These are phyloP conservation scores for Globisporangium heterothallicum DNA, from an alignment of 352 stramenopile genomes.

Conservation along the genomic window DNA sequence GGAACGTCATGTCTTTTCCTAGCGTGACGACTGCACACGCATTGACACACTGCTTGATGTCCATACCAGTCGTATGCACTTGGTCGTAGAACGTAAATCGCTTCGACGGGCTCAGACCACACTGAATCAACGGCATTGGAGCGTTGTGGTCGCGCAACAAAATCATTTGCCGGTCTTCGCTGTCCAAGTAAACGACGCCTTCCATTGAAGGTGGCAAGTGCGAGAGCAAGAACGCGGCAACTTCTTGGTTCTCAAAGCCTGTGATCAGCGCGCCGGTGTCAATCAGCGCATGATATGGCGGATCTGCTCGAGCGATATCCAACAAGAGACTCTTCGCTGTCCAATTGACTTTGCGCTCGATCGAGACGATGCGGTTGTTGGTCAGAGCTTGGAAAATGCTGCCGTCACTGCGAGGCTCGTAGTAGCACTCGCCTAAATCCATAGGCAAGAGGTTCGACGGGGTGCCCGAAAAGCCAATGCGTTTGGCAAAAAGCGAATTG, in stretches of 20 bases:
- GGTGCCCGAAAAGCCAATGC: conserved; percentile 98
- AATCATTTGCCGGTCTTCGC: conserved; percentile 88
- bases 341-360: conserved; percentile 84
- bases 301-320: conserved; percentile 70
- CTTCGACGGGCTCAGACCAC: conserved; percentile 74
- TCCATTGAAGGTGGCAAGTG: conserved; percentile 76
- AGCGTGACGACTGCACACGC: conserved; percentile 86
- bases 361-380: conserved; percentile 86
- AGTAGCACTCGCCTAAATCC: conserved; percentile 98
- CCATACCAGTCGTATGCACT: conserved; percentile 92
- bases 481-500: conserved; percentile 95
- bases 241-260: conserved; percentile 86
- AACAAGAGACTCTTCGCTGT: conserved; percentile 62
- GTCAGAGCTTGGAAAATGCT: conserved; percentile 98
- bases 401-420: conserved; percentile 97
- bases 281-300: conserved; percentile 85
- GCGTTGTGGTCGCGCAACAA: conserved; percentile 93
- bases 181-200: conserved; percentile 90
- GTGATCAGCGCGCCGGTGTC: conserved; percentile 91
- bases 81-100: conserved; percentile 93
- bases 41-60: conserved; percentile 90
- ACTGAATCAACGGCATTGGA: conserved; percentile 90
- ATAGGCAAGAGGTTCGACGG: conserved; percentile 98
- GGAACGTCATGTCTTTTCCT: conserved; percentile 97
- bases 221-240: conserved; percentile 76